These are phyloP conservation scores for Gynostemma pentaphyllum DNA, from an alignment of 306 rosid species.

Conservation along the genomic window DNA sequence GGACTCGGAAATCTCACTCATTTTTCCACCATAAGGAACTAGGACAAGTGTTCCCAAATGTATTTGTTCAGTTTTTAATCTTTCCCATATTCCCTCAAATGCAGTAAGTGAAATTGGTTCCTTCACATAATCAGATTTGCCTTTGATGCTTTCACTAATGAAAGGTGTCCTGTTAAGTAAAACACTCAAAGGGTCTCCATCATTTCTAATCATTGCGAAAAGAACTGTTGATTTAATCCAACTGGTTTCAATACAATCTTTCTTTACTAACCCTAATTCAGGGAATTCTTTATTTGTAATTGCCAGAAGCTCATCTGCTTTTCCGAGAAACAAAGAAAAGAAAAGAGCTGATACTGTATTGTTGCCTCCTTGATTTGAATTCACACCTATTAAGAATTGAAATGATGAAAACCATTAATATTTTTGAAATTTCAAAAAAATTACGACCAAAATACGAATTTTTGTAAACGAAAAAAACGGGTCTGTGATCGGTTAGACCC, in stretches of 20 bases:
- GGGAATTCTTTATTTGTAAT: constrained; percentile 36
- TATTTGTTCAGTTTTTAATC: constrained; percentile 23
- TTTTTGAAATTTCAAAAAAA: too few species aligned
- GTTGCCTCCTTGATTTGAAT: constrained; percentile 19
- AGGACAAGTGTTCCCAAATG: constrained; percentile 29
- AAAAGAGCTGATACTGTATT: constrained; percentile 20
- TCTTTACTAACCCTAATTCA: constrained; percentile 35
- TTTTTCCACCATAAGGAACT: constrained; percentile 64
- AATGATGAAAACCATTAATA: too few species aligned
- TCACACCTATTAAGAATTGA: too few species aligned
- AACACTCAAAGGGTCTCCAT: constrained; percentile 22
- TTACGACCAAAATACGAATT: too few species aligned
- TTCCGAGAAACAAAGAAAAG: constrained; percentile 41
- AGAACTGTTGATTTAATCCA: constrained; percentile 64
- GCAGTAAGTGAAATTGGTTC: constrained; percentile 33
- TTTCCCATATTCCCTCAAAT: constrained; percentile 32
- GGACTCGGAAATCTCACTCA: constrained; percentile 41
- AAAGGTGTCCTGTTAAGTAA: constrained; percentile 29
- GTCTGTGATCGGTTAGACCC: too few species aligned
- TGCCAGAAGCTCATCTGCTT: constrained; percentile 19
- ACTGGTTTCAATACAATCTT: constrained; percentile 38
- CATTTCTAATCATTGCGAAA: constrained; percentile 18
- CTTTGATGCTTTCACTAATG: constrained; percentile 35
- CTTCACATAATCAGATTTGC: constrained; percentile 53
- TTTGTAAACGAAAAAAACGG: too few species aligned